Evolutionary conservation across 179 eudicot species (phyloP), one percentile per base, ranked within the genome.

Genomic region (Amaranthus tricolor): DNA sequence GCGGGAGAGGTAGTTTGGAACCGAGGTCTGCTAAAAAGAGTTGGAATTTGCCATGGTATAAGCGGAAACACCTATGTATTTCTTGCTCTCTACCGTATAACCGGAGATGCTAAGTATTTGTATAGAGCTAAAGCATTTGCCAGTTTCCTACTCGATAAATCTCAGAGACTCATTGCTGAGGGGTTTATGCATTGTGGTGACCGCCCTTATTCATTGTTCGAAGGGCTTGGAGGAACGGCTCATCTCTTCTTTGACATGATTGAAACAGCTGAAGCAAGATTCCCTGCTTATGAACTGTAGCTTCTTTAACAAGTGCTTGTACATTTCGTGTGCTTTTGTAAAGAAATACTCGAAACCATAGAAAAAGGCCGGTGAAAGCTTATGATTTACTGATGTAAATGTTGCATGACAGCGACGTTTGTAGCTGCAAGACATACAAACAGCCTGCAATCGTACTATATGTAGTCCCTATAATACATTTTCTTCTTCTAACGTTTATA

Each of bases 141-240:
- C 21, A 74, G 90, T 79, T 90, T 88, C 81, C 84, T 89, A 21
- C 88, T 83, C 9, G 90, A 85, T 76, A 84, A 84, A 86, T 90
- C 90, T 74, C 82, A 67, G 72, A 79, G 67, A 73, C 96, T 93
- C 52, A 86, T 91, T 70, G 71, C 88, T 21, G 84, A 85, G 57
- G 93, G 95, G 73, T 49, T 84, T 12, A 88, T 93, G 93, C 87
- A 89, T 73, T 86, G 88, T 68, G 95, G 98, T 65, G 97, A 91
- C 74, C 79, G 85, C 64, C 89, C 89, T 7, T 89, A 82, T 71
- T 91, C 96, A 9, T 70, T 93, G 76, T 91, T 93, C 74, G 97
- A 93, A 89, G 97, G 98, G 45, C 67, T 88, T 8, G 97, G 85
- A 11, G 95, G 97, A 16, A 87, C 87, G 97, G 87, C 96, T 49